These are phyloP conservation scores for Penicillium capsulatum DNA, from an alignment of 2,329 filamentous ascomycete species.

Conservation along the genomic window DNA sequence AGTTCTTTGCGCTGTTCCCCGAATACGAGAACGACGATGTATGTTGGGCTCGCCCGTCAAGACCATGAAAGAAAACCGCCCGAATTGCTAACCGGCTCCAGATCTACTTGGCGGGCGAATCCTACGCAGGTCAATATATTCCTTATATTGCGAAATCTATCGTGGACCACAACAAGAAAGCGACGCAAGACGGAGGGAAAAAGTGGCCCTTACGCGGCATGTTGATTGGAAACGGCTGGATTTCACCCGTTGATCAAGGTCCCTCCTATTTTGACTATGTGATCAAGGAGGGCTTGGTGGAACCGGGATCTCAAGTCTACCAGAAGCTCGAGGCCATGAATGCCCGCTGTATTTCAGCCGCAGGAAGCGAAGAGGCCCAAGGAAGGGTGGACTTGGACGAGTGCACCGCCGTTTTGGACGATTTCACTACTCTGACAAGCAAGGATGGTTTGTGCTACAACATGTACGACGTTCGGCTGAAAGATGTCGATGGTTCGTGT, in stretches of 20 bases:
- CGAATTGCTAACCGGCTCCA: constrained; percentile 38
- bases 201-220: constrained; percentile 79
- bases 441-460: constrained; percentile 68
- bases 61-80: not conserved
- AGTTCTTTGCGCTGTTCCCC: constrained; percentile 85
- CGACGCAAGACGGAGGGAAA: constrained; percentile 34
- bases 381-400: constrained; percentile 62
- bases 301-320: constrained; percentile 61
- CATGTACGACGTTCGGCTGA: constrained; percentile 94
- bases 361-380: constrained; percentile 57
- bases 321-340: constrained; percentile 65
- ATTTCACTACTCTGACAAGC: constrained; percentile 64
- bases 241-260: constrained; percentile 86
- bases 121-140: constrained; percentile 94
- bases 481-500: constrained; percentile 74
- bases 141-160: constrained; percentile 94
- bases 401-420: constrained; percentile 74
- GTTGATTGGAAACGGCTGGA: constrained; percentile 97
- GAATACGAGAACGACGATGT: constrained; percentile 91
- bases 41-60: constrained; percentile 44
- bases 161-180: constrained; percentile 74
- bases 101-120: constrained; percentile 94
- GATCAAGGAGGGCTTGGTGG: constrained; percentile 69
- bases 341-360: constrained; percentile 59
- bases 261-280: constrained; percentile 77